These are phyloP conservation scores for Sapria himalayana DNA, from an alignment of 345 rosid species.

Conservation along the genomic window DNA sequence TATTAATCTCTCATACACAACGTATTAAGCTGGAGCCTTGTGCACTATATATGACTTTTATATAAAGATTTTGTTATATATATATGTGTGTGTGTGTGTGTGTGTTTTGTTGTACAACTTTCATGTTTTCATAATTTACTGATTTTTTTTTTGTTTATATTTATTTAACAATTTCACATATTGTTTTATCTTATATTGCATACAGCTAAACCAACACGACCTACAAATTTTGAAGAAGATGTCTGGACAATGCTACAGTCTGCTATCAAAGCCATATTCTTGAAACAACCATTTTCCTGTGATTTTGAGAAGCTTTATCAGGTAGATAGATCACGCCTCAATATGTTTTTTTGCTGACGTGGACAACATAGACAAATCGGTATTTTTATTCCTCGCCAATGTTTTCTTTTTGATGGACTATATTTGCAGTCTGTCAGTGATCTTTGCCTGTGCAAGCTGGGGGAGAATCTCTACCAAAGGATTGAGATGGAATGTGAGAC, in stretches of 20 bases:
- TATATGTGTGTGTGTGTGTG: too few relatives aligned
- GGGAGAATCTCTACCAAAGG: constrained; percentile 66
- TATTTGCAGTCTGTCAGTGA: constrained; percentile 62
- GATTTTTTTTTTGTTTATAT: too few relatives aligned
- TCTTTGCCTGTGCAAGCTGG: constrained; percentile 83
- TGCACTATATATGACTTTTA: too few relatives aligned
- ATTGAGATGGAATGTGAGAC: constrained; percentile 82
- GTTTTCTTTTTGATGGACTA: constrained; percentile 4
- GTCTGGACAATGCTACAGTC: constrained; percentile 85
- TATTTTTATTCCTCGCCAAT: constrained; percentile 2
- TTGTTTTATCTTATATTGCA: constrained; percentile 5
- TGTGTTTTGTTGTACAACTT: too few relatives aligned
- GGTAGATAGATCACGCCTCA: constrained; percentile 15
- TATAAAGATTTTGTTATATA: too few relatives aligned
- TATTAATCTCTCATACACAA: too few relatives aligned
- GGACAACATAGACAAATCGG: constrained; percentile 3
- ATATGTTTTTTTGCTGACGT: not conserved
- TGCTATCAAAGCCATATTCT: constrained; percentile 86
- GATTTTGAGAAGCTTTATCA: constrained; percentile 79
- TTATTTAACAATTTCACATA: too few relatives aligned
- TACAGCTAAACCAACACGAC: constrained; percentile 74
- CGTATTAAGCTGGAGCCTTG: too few relatives aligned
- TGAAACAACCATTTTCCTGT: constrained; percentile 46
- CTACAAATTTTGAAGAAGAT: constrained; percentile 66
- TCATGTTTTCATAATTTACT: too few relatives aligned